Percentiles rank a stretch among this genome's conserved stretches.
These are phyloP conservation scores for Neurospora sp. DNA, from an alignment of 2,329 filamentous ascomycete genomes.

Conservation along the genomic window DNA sequence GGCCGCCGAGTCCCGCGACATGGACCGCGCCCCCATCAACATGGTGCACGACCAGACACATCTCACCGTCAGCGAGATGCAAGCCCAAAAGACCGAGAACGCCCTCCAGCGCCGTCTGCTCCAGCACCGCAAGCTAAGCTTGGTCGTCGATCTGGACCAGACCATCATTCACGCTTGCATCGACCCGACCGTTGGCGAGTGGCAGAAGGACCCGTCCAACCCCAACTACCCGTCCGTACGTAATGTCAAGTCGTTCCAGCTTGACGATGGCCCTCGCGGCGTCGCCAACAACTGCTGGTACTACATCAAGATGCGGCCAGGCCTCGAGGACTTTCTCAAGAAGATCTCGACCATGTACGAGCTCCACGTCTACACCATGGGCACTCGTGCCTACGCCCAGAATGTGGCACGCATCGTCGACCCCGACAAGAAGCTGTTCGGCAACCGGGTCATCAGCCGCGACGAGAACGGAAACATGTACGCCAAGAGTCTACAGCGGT, in stretches of 20 bases:
- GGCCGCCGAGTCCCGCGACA: slow-evolving; percentile 69
- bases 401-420: slow-evolving; percentile 90
- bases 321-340: slow-evolving; percentile 69
- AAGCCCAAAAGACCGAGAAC: slow-evolving; percentile 74
- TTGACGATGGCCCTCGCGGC: slow-evolving; percentile 74
- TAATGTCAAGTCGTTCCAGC: slow-evolving; percentile 78
- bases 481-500: slow-evolving; percentile 76
- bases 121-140: slow-evolving; percentile 69
- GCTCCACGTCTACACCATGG: slow-evolving; percentile 98
- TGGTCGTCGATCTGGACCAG: slow-evolving; percentile 95
- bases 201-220: slow-evolving; percentile 79
- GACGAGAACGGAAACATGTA: slow-evolving; percentile 94
- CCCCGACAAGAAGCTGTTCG: slow-evolving; percentile 79
- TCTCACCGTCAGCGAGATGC: slow-evolving; percentile 72
- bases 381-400: slow-evolving; percentile 88
- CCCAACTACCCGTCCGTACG: slow-evolving; percentile 88
- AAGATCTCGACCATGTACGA: slow-evolving; percentile 76
- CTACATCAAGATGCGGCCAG: slow-evolving; percentile 95
- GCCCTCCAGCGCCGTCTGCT: slow-evolving; percentile 78
- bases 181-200: slow-evolving; percentile 91
- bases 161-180: slow-evolving; percentile 98
- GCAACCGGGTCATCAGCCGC: slow-evolving; percentile 87
- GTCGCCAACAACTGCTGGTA: slow-evolving; percentile 73
- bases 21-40: slow-evolving; percentile 81
- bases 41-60: slow-evolving; percentile 89